phyloP scores from a whole-genome alignment of 768 basidiomycete genomes.

The Aureoboletus auriporus region DNA sequence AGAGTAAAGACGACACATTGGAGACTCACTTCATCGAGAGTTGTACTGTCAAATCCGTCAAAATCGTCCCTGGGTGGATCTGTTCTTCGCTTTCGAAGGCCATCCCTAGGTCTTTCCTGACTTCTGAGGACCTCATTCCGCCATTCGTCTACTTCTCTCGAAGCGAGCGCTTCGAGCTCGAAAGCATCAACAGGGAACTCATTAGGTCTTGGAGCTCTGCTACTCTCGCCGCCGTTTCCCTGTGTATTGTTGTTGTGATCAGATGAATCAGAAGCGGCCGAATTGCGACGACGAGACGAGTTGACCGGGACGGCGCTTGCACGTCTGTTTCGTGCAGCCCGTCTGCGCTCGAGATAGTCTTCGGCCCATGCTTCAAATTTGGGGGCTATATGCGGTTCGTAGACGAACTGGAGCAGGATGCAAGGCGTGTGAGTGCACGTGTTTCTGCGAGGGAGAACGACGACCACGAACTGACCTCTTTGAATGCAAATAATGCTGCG shows the following conservation, averaged over 20 bases:
- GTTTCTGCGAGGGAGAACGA: conserved; percentile 3
- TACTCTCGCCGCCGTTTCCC: neutral
- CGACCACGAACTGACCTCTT: conserved; percentile 42
- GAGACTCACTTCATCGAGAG: conserved; percentile 46
- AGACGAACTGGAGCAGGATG: conserved; percentile 47
- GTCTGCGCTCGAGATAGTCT: conserved; percentile 29
- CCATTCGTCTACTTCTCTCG: conserved; percentile 53
- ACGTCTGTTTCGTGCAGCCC: conserved; percentile 23
- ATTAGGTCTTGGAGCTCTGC: conserved; percentile 13
- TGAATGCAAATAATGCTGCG: conserved; percentile 52
- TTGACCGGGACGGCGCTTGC: conserved; percentile 22
- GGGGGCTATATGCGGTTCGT: conserved; percentile 67
- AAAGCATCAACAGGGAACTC: conserved; percentile 24
- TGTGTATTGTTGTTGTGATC: conserved; percentile 7
- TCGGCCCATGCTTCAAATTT: conserved; percentile 46
- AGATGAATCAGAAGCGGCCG: conserved; percentile 7
- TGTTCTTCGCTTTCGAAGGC: conserved; percentile 8
- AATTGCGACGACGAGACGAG: conserved; percentile 9
- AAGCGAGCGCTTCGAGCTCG: conserved; percentile 52
- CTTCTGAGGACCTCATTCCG: conserved; percentile 38
- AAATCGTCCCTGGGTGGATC: conserved; percentile 3
- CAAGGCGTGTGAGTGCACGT: conserved; percentile 18
- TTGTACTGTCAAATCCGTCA: conserved; percentile 21
- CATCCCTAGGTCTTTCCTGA: conserved; percentile 8
- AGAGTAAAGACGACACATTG: neutral